Percentiles rank a stretch among this genome's conserved stretches.
Conservation (phyloP, 1,284 basidiomycete species). For the Thelephora terrestris region DNA sequence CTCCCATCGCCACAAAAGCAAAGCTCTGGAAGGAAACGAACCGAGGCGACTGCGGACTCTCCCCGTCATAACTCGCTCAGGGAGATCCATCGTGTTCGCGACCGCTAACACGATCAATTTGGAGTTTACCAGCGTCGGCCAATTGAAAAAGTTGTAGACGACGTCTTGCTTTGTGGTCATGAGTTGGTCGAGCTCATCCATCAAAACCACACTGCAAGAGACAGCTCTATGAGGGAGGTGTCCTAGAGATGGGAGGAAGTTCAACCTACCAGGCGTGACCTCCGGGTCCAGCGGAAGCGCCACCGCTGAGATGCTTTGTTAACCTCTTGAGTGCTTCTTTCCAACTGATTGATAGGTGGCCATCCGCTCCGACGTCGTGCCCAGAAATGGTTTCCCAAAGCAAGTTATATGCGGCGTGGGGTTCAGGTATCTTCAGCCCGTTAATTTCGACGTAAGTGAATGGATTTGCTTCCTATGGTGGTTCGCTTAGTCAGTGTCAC, state of each 20-base stretch:
- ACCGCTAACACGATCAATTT: slow-evolving; percentile 94
- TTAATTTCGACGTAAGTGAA: slow-evolving; percentile 99
- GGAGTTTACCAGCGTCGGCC: slow-evolving; percentile 85
- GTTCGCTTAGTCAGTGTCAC: not conserved
- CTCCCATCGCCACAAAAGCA: not conserved
- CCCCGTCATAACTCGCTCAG: slow-evolving; percentile 86
- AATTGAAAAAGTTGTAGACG: slow-evolving; percentile 99
- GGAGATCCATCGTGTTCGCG: slow-evolving; percentile 97
- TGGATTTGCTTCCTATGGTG: slow-evolving; percentile 71
- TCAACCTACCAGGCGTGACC: slow-evolving; percentile 56
- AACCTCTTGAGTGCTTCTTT: slow-evolving; percentile 66
- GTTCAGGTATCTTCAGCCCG: slow-evolving; percentile 87
- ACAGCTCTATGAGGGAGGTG: not conserved
- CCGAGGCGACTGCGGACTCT: slow-evolving; percentile 90
- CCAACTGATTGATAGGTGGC: slow-evolving; percentile 53
- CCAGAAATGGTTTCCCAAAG: slow-evolving; percentile 86
- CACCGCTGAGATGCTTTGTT: slow-evolving; percentile 49
- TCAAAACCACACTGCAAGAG: slow-evolving; percentile 73
- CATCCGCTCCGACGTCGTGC: slow-evolving; percentile 50
- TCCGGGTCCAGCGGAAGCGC: slow-evolving; percentile 47
- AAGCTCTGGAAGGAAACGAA: slow-evolving; percentile 24
- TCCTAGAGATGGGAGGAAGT: not conserved
- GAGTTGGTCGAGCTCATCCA: slow-evolving; percentile 97
- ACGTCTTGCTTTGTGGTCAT: slow-evolving; percentile 96
- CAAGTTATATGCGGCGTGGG: slow-evolving; percentile 77